A percentile compares a stretch with the other conserved stretches of the same genome.
phyloP scores from a whole-genome alignment of 805 yeast genomes.

The Priceomyces melissophilus region DNA sequence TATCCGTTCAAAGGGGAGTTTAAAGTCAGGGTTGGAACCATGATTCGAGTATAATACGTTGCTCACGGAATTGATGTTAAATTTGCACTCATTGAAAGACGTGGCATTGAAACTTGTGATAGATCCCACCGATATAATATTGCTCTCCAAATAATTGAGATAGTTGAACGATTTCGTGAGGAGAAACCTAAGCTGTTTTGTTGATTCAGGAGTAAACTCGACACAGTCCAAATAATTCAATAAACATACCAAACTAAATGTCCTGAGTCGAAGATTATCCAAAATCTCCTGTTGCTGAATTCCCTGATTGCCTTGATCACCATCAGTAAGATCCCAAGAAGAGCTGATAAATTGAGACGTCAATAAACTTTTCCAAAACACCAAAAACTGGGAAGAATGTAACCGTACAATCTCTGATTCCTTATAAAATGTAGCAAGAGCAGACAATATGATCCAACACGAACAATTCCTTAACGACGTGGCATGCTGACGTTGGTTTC shows the following conservation, averaged over 20 bases:
- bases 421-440: slow-evolving; percentile 37
- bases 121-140: slow-evolving; percentile 27
- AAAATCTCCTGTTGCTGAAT: slow-evolving; percentile 26
- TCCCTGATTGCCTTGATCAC: slow-evolving; percentile 8
- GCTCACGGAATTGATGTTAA: slow-evolving; percentile 25
- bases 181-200: slow-evolving; percentile 39
- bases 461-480: slow-evolving; percentile 26
- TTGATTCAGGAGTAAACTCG: slow-evolving; percentile 36
- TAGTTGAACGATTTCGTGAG: slow-evolving; percentile 40
- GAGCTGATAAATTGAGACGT: slow-evolving; percentile 39
- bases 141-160: slow-evolving; percentile 37
- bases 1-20: slow-evolving; percentile 22
- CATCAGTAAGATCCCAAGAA: slow-evolving; percentile 8
- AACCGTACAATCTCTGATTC: slow-evolving; percentile 41
- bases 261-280: slow-evolving; percentile 35
- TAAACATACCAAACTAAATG: slow-evolving; percentile 36
- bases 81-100: slow-evolving; percentile 27
- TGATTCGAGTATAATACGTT: slow-evolving; percentile 28
- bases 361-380: slow-evolving; percentile 43
- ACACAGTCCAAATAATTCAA: slow-evolving; percentile 37
- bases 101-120: slow-evolving; percentile 29
- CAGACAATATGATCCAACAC: slow-evolving; percentile 41
- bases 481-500: slow-evolving; percentile 8
- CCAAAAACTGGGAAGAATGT: slow-evolving; percentile 42
- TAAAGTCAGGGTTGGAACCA: slow-evolving; percentile 10